phyloP scores from a whole-genome alignment of 768 basidiomycete genomes.

The Xerocomellus dryophilus region DNA sequence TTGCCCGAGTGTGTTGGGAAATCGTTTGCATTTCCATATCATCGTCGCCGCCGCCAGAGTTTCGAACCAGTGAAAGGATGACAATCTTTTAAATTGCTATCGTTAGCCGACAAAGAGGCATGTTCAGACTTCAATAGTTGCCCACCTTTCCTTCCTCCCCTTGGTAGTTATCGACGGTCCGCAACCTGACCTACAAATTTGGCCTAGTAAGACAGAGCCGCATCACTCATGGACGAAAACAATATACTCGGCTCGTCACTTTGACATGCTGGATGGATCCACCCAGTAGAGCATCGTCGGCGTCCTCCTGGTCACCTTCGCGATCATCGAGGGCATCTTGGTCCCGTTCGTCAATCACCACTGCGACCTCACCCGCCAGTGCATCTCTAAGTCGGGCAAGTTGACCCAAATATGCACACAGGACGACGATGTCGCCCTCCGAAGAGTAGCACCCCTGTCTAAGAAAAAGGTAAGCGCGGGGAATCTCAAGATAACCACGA shows the following conservation, averaged over 20 bases:
- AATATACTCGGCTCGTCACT: constrained; percentile 50
- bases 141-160: constrained; percentile 64
- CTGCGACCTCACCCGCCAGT: constrained; percentile 47
- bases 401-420: constrained; percentile 54
- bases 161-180: constrained; percentile 79
- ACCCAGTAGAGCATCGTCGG: constrained; percentile 16
- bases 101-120: background rate
- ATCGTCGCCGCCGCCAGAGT: constrained; percentile 50
- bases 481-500: background rate
- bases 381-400: constrained; percentile 44
- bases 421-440: constrained; percentile 51
- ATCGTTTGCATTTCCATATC: constrained; percentile 21
- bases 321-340: constrained; percentile 55
- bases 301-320: constrained; percentile 41
- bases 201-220: background rate
- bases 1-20: constrained; percentile 25
- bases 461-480: background rate
- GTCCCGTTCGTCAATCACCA: constrained; percentile 69
- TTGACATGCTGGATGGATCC: constrained; percentile 43
- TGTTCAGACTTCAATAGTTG: background rate
- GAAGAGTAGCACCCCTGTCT: constrained; percentile 48
- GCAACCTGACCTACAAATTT: constrained; percentile 51
- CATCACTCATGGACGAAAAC: background rate
- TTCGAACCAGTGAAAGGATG: constrained; percentile 72
- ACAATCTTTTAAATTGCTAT: constrained; percentile 54